Evolutionary conservation across 768 basidiomycete genomes (phyloP), one percentile per base, ranked within the genome.

Genomic region (Auricularia heimuer): DNA sequence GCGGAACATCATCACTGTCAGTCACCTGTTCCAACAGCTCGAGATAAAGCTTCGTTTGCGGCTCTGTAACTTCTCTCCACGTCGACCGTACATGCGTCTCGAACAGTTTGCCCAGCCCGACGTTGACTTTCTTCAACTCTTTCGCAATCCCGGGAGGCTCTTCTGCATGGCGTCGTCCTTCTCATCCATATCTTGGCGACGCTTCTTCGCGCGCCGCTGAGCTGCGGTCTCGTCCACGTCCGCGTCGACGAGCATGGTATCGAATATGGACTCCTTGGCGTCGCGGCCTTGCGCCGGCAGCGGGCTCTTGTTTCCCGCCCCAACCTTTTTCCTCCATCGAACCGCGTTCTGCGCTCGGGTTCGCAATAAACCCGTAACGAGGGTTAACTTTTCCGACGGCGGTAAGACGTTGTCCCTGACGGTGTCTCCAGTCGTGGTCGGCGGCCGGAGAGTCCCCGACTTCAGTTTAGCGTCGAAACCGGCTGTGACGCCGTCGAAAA

Each of bases 391-490:
- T 18, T 29, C 18, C 16, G 51, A 4, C 16, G 16, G 51, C 24
- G 18, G 16, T n/a, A n/a, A n/a, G n/a, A n/a, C n/a, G n/a, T n/a
- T n/a, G n/a, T n/a, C n/a, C n/a, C n/a, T n/a, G n/a, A n/a, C n/a
- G n/a, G n/a, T n/a, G n/a, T n/a, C n/a, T n/a, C n/a, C n/a, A n/a
- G n/a, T n/a, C n/a, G n/a, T n/a, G n/a, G n/a, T n/a, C n/a, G n/a
- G n/a, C n/a, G n/a, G n/a, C n/a, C n/a, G n/a, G n/a, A n/a, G n/a
- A n/a, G n/a, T n/a, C n/a, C n/a, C n/a, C n/a, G n/a, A n/a, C n/a
- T n/a, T n/a, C n/a, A n/a, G n/a, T n/a, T 54, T 18, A 14, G 67
- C 69, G 44, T 70, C 69, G 1, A 65, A 65, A n/a, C n/a, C n/a
- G n/a, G n/a, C n/a, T n/a, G n/a, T n/a, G n/a, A n/a, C n/a, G n/a